Percentiles rank a stretch among this genome's conserved stretches.
phyloP scores from a whole-genome alignment of 768 basidiomycete genomes.

The Calocera cornea region DNA sequence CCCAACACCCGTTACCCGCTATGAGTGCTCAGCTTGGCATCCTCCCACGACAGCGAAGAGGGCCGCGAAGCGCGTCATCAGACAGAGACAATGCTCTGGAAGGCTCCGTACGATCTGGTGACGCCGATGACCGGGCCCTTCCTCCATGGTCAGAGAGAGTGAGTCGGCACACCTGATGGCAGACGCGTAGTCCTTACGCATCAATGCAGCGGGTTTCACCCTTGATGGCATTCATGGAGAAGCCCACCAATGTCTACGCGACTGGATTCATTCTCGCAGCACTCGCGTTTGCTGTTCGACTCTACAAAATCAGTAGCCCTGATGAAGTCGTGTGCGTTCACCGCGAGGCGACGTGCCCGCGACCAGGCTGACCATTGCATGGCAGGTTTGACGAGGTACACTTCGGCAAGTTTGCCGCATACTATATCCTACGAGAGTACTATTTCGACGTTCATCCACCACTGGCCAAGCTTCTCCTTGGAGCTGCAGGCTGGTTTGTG shows the following conservation, averaged over 20 bases:
- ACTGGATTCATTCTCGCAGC: constrained; percentile 32
- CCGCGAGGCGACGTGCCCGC: neutral
- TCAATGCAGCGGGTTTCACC: neutral
- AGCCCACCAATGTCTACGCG: neutral
- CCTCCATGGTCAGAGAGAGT: neutral
- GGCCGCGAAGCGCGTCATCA: neutral
- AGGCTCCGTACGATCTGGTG: neutral
- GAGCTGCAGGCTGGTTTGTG: constrained; percentile 87
- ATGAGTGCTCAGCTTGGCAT: neutral
- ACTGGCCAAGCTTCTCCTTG: constrained; percentile 88
- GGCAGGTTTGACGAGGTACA: constrained; percentile 92
- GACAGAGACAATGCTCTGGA: neutral
- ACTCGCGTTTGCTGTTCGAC: constrained; percentile 69
- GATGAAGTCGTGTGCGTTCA: constrained; percentile 80
- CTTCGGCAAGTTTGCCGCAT: constrained; percentile 94
- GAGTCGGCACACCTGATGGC: neutral
- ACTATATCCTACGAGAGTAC: constrained; percentile 85
- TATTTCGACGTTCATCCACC: constrained; percentile 99
- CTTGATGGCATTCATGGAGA: neutral
- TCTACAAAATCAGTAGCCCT: constrained; percentile 89
- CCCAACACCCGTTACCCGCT: neutral
- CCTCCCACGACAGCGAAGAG: neutral
- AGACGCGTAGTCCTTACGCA: neutral
- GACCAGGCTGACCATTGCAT: neutral
- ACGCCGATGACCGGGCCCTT: neutral